These are phyloP conservation scores for Rauvolfia tetraphylla DNA, from an alignment of 257 asterid species.

Conservation along the genomic window DNA sequence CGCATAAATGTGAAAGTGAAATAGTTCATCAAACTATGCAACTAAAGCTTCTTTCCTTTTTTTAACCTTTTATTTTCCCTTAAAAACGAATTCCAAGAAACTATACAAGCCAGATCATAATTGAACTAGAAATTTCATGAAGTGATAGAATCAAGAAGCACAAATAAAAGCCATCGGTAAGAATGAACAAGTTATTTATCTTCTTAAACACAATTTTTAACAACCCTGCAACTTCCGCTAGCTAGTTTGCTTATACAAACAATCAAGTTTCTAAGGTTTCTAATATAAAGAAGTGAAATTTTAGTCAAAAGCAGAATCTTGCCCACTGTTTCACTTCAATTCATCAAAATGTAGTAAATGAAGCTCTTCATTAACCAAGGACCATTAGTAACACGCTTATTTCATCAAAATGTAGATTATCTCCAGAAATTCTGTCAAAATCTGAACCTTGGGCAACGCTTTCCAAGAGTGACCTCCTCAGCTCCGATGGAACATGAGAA, in stretches of 20 bases:
- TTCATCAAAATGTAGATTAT: neutral
- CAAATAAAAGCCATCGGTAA: neutral
- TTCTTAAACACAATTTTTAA: neutral
- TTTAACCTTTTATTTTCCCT: no score
- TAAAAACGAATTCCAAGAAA: neutral
- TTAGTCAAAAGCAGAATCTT: neutral
- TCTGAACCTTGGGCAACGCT: neutral
- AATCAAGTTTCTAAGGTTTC: neutral
- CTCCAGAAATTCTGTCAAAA: neutral
- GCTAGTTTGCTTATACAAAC: neutral
- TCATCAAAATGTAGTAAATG: neutral
- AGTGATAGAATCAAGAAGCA: neutral
- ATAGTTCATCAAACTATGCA: neutral
- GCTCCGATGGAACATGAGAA: neutral
- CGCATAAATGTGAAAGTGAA: neutral
- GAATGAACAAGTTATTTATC: no score
- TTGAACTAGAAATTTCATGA: neutral
- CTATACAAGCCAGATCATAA: neutral
- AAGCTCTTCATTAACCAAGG: neutral
- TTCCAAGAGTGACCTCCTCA: neutral
- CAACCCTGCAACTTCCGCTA: neutral
- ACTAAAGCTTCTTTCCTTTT: no score
- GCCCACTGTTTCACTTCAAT: neutral
- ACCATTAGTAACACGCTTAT: neutral
- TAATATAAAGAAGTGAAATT: neutral